A percentile compares a stretch with the other conserved stretches of the same genome.
These are phyloP conservation scores for Mycena polygramma DNA, from an alignment of 768 basidiomycete species.

Conservation along the genomic window DNA sequence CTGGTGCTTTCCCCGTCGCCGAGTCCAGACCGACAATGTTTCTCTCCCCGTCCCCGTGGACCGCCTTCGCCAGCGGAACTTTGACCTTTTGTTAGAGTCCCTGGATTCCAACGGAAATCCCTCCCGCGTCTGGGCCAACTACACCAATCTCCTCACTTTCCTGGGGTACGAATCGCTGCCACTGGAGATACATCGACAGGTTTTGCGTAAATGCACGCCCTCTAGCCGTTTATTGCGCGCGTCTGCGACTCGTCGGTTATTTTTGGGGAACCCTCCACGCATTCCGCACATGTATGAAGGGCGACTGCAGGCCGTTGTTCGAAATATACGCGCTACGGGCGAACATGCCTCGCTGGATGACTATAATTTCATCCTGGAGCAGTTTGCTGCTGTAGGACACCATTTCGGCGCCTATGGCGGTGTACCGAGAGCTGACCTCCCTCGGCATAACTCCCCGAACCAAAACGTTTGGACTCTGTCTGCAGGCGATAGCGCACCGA, in stretches of 20 bases:
- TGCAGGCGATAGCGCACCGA: constrained; percentile 81
- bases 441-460: constrained; percentile 60
- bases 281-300: constrained; percentile 71
- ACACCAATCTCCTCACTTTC: constrained; percentile 67
- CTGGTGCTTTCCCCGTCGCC: constrained; percentile 1
- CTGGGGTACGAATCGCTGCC: constrained; percentile 67
- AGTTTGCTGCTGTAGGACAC: constrained; percentile 84
- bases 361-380: constrained; percentile 80
- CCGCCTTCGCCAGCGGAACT: constrained; percentile 34
- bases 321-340: constrained; percentile 74
- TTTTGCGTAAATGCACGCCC: constrained; percentile 76
- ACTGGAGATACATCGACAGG: constrained; percentile 74
- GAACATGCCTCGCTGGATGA: constrained; percentile 67
- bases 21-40: constrained; percentile 2
- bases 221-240: constrained; percentile 59
- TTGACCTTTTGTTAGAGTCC: constrained; percentile 33
- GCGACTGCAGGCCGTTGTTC: constrained; percentile 76
- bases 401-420: constrained; percentile 67
- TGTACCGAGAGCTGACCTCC: constrained; percentile 70
- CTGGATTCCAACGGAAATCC: constrained; percentile 49
- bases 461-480: constrained; percentile 72
- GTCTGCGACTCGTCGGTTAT: constrained; percentile 56
- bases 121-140: constrained; percentile 73
- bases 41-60: constrained; percentile 26
- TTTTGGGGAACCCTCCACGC: constrained; percentile 50